phyloP scores from a whole-genome alignment of 352 stramenopile species.

The Globisporangium splendens region DNA sequence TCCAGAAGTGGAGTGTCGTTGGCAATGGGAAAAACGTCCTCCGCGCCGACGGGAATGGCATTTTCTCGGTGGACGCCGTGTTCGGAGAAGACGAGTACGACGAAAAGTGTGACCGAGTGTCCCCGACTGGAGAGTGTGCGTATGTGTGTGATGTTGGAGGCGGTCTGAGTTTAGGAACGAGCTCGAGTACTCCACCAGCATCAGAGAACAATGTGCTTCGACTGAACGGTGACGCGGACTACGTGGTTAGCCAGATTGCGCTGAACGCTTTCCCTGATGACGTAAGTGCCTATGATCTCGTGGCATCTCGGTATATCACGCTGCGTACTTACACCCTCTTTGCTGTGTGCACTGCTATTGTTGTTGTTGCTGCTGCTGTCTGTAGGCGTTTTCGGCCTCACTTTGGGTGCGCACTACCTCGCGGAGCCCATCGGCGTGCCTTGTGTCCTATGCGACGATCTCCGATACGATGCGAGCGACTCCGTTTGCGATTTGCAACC shows the following conservation, averaged over 20 bases:
- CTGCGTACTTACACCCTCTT: background rate
- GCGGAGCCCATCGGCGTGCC: conserved; percentile 24
- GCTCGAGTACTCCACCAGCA: conserved; percentile 1
- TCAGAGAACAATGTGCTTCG: conserved; percentile 29
- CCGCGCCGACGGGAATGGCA: conserved; percentile 45
- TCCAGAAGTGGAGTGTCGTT: conserved; percentile 45
- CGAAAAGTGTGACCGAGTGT: conserved; percentile 54
- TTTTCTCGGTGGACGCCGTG: conserved; percentile 58
- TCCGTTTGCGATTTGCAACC: conserved; percentile 52
- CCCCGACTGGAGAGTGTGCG: conserved; percentile 42
- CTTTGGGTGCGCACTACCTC: conserved; percentile 58
- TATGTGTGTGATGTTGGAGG: conserved; percentile 52
- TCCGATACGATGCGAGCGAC: conserved; percentile 15
- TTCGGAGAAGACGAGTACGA: conserved; percentile 64
- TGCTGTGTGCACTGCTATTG: too few relatives aligned
- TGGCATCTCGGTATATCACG: too few relatives aligned
- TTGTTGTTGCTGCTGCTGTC: background rate
- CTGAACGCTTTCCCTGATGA: conserved; percentile 38
- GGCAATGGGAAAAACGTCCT: conserved; percentile 40
- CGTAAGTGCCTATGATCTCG: conserved; percentile 15
- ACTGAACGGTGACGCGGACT: conserved; percentile 32
- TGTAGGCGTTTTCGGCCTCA: conserved; percentile 50
- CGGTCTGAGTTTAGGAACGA: conserved; percentile 17
- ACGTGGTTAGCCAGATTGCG: conserved; percentile 27
- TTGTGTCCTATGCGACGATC: conserved; percentile 41